Evolutionary conservation across 2,329 filamentous ascomycete species (phyloP), one percentile per base, ranked within the genome.

Genomic region (Achaetomium macrosporum): DNA sequence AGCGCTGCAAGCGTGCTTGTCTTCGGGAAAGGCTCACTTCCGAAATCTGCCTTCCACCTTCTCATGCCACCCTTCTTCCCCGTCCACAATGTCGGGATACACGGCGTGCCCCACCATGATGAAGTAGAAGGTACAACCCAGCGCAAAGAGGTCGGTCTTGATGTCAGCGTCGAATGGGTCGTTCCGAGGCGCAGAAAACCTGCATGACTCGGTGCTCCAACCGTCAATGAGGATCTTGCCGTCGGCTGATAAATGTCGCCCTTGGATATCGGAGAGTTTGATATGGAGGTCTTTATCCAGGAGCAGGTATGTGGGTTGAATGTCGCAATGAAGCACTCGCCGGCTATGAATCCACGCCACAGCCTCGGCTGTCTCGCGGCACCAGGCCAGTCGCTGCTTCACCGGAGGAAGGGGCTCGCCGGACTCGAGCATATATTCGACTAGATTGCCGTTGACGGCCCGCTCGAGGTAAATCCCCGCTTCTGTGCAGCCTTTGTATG

Each of bases 231-330:
- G 33, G 33, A 39, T 33, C n/a, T 25, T 29, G n/a, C 44, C 44
- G 19, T 47, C 44, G 5, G 15, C 44, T 2, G 44, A 25, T 17
- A 39, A 17, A 16, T n/a, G 44, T 11, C n/a, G 25, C 12, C 44
- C 44, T 17, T 47, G 48, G 19, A 50, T 44, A 16, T 50, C 48
- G 42, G 30, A 25, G 11, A 50, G 48, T 31, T 50, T 44, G 13
- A 50, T 13, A 31, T 50, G 13, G 30, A 50, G 40, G 17, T 50
- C 11, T 6, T 20, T 9, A 31, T 50, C 48, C 8, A 50, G 41
- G 16, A 50, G 48, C 2, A 50, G 41, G 12, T 50, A 44, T 8
- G 20, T 43, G 3, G 31, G 48, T 17, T 36, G 40, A 16, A 50
- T 50, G 19, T 50, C 33, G 31, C 48, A 50, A 16, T 50, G 48